Evolutionary conservation across 441 rosid genomes (phyloP).

Genomic region (Viola pubescens): DNA sequence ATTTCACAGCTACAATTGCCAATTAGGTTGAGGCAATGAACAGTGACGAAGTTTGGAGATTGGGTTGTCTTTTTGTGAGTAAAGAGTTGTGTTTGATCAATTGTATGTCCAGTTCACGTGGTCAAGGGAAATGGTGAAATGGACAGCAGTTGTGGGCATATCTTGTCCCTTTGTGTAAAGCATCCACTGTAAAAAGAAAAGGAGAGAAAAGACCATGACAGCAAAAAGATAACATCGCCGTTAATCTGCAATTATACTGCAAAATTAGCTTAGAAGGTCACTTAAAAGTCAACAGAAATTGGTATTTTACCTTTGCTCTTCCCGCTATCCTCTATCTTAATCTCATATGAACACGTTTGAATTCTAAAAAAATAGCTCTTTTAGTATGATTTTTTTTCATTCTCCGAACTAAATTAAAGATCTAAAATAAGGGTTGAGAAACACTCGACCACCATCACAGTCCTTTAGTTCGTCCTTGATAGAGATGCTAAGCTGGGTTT

Average conservation of each 20-base stretch:
- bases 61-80: constrained; percentile 5
- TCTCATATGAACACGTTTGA: too few relatives aligned
- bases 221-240: neutral
- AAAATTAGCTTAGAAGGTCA: too few relatives aligned
- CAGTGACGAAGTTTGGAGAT: constrained; percentile 8
- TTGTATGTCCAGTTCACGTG: constrained; percentile 20
- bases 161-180: constrained; percentile 10
- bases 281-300: too few relatives aligned
- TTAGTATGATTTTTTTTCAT: too few relatives aligned
- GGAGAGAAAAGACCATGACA: neutral
- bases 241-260: neutral
- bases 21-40: neutral
- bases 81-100: neutral
- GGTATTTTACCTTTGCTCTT: too few relatives aligned
- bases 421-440: too few relatives aligned
- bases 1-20: neutral
- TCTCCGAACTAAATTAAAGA: too few relatives aligned
- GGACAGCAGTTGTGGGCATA: constrained; percentile 12
- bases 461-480: too few relatives aligned
- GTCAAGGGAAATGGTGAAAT: neutral
- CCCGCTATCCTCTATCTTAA: too few relatives aligned
- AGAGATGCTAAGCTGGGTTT: too few relatives aligned
- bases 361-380: too few relatives aligned
- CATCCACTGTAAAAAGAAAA: constrained; percentile 7
- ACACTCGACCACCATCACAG: too few relatives aligned